These are phyloP conservation scores for Vigna reflexopilosa DNA, from an alignment of 306 rosid species.

Conservation along the genomic window DNA sequence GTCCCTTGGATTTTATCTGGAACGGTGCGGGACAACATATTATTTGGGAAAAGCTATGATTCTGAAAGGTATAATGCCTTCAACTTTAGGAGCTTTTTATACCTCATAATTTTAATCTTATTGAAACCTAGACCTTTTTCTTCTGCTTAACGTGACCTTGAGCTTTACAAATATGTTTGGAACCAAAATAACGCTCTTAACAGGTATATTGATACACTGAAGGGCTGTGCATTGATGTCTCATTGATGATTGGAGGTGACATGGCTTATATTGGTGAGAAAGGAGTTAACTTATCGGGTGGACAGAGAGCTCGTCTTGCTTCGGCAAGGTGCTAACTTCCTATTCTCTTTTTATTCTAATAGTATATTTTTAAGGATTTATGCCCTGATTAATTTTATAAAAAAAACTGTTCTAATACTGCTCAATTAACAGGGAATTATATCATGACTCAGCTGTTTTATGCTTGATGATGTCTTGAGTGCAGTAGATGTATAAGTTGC, in stretches of 20 bases:
- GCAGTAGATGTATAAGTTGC: conserved; percentile 95
- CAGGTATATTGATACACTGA: conserved; percentile 79
- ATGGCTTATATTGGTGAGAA: conserved; percentile 91
- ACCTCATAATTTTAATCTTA: conserved; percentile 18
- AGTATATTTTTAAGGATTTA: conserved; percentile 5
- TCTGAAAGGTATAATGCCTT: conserved; percentile 63
- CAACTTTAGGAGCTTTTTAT: background rate
- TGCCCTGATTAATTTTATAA: conserved; percentile 27
- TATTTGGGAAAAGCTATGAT: conserved; percentile 80
- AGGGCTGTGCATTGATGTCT: conserved; percentile 84
- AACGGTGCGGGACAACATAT: conserved; percentile 87
- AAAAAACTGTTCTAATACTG: conserved; percentile 29
- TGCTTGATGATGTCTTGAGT: conserved; percentile 95
- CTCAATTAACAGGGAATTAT: conserved; percentile 73
- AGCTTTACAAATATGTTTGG: conserved; percentile 30
- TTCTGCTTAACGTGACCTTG: conserved; percentile 19
- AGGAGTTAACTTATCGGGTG: conserved; percentile 92
- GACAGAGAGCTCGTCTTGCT: conserved; percentile 97
- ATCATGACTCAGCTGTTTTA: conserved; percentile 79
- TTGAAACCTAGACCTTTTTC: conserved; percentile 23
- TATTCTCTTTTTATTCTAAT: conserved; percentile 1
- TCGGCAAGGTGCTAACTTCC: conserved; percentile 75
- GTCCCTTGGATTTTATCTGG: conserved; percentile 97
- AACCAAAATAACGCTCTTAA: conserved; percentile 30
- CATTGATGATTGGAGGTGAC: conserved; percentile 92